Evolutionary conservation across 345 rosid genomes (phyloP).

Genomic region (Anacardium occidentale): DNA sequence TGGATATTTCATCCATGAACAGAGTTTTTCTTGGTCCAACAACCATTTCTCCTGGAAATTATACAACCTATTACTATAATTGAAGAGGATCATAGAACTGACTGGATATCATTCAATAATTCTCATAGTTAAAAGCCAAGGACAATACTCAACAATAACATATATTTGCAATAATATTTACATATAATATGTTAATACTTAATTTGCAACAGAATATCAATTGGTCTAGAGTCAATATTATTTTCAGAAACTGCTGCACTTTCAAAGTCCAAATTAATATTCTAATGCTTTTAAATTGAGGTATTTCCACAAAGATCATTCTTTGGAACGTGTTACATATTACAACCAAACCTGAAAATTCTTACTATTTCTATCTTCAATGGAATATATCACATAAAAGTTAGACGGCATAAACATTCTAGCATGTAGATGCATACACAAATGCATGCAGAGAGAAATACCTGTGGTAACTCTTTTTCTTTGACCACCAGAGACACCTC

Average conservation of each 20-base stretch:
- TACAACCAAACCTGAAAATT: background rate
- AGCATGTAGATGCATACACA: background rate
- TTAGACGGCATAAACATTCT: background rate
- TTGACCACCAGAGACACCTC: slow-evolving; percentile 98
- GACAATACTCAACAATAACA: background rate
- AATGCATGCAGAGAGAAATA: slow-evolving; percentile 23
- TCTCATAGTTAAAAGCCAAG: background rate
- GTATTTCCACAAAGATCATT: background rate
- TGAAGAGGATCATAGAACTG: background rate
- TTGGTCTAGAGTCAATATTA: background rate
- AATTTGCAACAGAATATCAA: background rate
- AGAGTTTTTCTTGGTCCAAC: slow-evolving; percentile 95
- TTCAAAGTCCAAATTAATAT: background rate
- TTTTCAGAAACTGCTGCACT: background rate
- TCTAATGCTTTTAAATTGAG: background rate
- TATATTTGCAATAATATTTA: background rate
- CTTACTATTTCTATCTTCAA: background rate
- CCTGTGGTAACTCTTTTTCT: slow-evolving; percentile 94
- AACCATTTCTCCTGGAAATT: slow-evolving; percentile 80
- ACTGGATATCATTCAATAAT: background rate
- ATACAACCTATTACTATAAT: background rate
- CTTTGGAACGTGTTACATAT: background rate
- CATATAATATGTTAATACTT: background rate
- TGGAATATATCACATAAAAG: background rate
- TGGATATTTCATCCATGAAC: slow-evolving; percentile 97